A percentile compares a stretch with the other conserved stretches of the same genome.
Evolutionary conservation across 257 asterid genomes (phyloP).

Genomic region (Knoxia roxburghii): DNA sequence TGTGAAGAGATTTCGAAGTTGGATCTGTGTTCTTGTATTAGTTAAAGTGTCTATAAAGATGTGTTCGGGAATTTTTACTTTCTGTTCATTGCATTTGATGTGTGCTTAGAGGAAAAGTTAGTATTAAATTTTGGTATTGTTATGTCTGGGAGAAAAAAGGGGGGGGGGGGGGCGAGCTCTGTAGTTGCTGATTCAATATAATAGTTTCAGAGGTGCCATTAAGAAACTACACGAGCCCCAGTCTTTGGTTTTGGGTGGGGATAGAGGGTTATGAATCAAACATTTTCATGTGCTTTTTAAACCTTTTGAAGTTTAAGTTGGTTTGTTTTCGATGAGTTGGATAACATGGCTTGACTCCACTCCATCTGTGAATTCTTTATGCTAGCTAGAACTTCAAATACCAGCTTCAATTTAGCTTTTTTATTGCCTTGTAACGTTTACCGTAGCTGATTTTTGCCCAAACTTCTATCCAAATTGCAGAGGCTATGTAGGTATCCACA

Average conservation of each 20-base stretch:
- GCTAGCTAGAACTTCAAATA: neutral
- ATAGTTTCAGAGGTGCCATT: no score
- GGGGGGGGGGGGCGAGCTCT: no score
- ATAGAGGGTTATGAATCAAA: no score
- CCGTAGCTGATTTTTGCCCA: neutral
- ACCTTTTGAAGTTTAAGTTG: no score
- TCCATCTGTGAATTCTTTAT: no score
- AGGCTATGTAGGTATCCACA: slow-evolving; percentile 47
- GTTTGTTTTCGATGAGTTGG: neutral
- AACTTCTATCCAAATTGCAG: slow-evolving; percentile 17
- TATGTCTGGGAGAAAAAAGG: no score
- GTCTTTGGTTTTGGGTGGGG: neutral
- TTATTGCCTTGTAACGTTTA: neutral
- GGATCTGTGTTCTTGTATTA: neutral
- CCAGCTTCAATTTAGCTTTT: neutral
- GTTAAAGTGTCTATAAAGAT: neutral
- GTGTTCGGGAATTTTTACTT: neutral
- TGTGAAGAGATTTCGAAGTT: neutral
- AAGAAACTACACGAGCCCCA: neutral
- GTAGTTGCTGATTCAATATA: no score
- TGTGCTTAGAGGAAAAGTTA: neutral
- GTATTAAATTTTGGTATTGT: no score
- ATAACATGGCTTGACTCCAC: neutral
- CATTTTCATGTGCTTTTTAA: no score
- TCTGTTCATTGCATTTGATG: neutral